Conservation (phyloP, 2,329 filamentous ascomycete genomes). For the Diaporthe sp. region DNA sequence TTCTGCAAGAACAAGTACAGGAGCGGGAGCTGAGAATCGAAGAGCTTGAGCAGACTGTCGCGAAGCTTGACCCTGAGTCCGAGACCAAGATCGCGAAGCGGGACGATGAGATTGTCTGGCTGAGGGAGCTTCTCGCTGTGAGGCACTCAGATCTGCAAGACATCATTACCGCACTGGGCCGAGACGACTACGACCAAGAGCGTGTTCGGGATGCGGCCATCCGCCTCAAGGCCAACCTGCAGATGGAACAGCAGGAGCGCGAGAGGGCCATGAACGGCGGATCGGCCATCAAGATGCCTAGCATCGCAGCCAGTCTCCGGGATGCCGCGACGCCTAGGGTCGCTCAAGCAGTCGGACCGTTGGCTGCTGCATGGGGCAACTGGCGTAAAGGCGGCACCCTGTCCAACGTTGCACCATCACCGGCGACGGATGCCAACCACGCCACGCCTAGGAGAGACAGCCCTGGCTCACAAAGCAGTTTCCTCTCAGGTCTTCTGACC, state of each 20-base stretch:
- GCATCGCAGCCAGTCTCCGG: slow-evolving; percentile 81
- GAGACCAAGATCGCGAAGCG: slow-evolving; percentile 88
- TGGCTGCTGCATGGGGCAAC: slow-evolving; percentile 94
- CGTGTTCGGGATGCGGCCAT: slow-evolving; percentile 91
- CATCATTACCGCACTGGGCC: slow-evolving; percentile 83
- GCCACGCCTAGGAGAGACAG: slow-evolving; percentile 73
- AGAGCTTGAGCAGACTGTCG: slow-evolving; percentile 80
- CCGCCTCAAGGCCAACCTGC: slow-evolving; percentile 90
- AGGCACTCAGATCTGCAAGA: slow-evolving; percentile 93
- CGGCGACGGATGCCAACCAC: slow-evolving; percentile 49
- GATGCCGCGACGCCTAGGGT: slow-evolving; percentile 86
- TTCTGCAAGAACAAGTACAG: slow-evolving; percentile 95
- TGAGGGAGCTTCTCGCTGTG: slow-evolving; percentile 92
- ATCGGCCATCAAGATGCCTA: slow-evolving; percentile 76
- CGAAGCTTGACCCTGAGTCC: slow-evolving; percentile 80
- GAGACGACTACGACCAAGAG: slow-evolving; percentile 81
- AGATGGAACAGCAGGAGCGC: slow-evolving; percentile 98
- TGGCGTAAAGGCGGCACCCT: slow-evolving; percentile 81
- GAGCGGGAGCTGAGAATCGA: slow-evolving; percentile 93
- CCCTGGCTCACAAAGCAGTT: slow-evolving; percentile 65
- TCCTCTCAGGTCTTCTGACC: slow-evolving; percentile 86
- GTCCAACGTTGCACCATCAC: slow-evolving; percentile 61
- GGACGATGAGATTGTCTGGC: slow-evolving; percentile 94
- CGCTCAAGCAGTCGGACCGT: slow-evolving; percentile 81
- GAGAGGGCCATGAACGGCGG: slow-evolving; percentile 83